Conservation (phyloP, 495 filamentous ascomycete species). For the Lichina pygmaea region DNA sequence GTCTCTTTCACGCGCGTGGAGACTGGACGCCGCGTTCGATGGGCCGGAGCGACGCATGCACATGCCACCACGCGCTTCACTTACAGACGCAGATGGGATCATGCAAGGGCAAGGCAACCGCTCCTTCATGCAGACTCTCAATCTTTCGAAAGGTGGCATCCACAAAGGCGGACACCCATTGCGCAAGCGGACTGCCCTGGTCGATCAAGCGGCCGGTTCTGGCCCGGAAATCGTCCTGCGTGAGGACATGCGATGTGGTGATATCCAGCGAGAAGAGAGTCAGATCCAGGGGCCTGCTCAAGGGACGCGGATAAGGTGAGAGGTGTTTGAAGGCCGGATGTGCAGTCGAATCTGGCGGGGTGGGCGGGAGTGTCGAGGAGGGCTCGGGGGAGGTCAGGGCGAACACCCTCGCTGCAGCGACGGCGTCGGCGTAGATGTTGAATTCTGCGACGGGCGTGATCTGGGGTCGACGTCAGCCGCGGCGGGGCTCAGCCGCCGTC, state of each 20-base stretch:
- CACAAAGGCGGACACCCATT: conserved; percentile 62
- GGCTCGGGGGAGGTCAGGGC: conserved; percentile 69
- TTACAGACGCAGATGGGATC: conserved; percentile 79
- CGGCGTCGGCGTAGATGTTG: conserved; percentile 58
- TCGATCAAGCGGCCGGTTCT: conserved; percentile 22
- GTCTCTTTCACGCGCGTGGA: too few relatives aligned
- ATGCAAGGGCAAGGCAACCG: conserved; percentile 45
- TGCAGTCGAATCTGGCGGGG: conserved; percentile 9
- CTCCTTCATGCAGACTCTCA: conserved; percentile 24
- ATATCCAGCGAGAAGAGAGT: conserved; percentile 75
- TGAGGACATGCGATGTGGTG: conserved; percentile 47
- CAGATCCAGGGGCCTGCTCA: conserved; percentile 40
- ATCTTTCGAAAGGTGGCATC: conserved; percentile 50
- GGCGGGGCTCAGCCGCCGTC: conserved; percentile 1
- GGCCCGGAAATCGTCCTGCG: conserved; percentile 26
- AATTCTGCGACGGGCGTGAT: conserved; percentile 58
- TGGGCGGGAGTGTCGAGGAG: conserved; percentile 36
- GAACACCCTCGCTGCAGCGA: conserved; percentile 68
- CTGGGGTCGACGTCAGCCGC: conserved; percentile 7
- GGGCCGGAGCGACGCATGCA: neutral
- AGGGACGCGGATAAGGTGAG: conserved; percentile 35
- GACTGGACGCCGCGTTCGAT: neutral
- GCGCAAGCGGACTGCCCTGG: conserved; percentile 47
- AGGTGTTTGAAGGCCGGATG: conserved; percentile 13
- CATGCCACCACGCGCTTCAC: conserved; percentile 17